These are phyloP conservation scores for Magnusiomyces fungicola DNA, from an alignment of 1,139 yeast genomes.

Conservation along the genomic window DNA sequence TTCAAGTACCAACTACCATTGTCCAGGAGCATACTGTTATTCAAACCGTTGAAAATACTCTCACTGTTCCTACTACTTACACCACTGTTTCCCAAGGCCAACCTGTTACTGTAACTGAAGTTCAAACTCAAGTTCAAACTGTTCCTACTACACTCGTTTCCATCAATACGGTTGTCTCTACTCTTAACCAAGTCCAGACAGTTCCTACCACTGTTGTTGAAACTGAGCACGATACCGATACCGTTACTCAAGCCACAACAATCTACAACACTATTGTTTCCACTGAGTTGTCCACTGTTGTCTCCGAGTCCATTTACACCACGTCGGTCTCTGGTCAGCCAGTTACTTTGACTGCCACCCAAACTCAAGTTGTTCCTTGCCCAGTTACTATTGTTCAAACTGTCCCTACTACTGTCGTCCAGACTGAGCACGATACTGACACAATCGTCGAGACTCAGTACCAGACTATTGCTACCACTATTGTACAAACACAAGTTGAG, in stretches of 20 bases:
- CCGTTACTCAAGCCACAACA: background rate
- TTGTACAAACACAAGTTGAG: background rate
- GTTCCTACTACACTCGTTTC: background rate
- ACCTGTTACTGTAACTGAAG: background rate
- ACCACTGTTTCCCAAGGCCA: background rate
- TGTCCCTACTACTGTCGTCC: constrained; percentile 6
- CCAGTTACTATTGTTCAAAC: background rate
- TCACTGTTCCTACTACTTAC: background rate
- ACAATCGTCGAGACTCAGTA: background rate
- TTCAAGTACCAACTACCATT: background rate
- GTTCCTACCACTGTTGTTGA: constrained; percentile 7
- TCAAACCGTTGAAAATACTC: background rate
- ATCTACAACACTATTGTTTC: background rate
- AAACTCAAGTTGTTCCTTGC: background rate
- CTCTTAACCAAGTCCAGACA: background rate
- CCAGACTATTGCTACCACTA: constrained; percentile 5
- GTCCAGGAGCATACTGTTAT: background rate
- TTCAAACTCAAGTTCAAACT: background rate
- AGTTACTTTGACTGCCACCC: background rate
- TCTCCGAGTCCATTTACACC: background rate
- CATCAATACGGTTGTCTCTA: background rate
- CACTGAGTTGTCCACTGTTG: background rate
- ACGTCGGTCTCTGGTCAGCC: background rate
- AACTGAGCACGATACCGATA: background rate
- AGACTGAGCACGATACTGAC: background rate